phyloP scores from a whole-genome alignment of 306 rosid genomes.

The Gynostemma pentaphyllum region DNA sequence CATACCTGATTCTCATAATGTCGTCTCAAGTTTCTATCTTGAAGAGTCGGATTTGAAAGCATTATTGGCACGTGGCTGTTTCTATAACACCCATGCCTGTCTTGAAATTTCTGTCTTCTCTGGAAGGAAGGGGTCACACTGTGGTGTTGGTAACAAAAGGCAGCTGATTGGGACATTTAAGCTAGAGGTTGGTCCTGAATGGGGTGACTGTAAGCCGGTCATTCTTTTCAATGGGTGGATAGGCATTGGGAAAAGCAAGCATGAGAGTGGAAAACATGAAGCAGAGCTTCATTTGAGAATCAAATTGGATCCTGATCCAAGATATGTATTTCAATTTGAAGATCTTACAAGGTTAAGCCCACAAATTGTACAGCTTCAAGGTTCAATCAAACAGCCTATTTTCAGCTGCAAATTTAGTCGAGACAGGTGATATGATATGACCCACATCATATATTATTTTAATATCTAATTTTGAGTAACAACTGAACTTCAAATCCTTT shows the following conservation, averaged over 20 bases:
- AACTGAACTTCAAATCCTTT: not conserved
- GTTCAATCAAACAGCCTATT: slow-evolving; percentile 75
- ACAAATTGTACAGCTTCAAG: slow-evolving; percentile 79
- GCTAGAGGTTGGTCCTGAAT: slow-evolving; percentile 73
- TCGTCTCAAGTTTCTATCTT: slow-evolving; percentile 76
- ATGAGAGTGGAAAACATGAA: slow-evolving; percentile 45
- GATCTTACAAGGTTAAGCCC: slow-evolving; percentile 67
- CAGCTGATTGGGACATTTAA: slow-evolving; percentile 79
- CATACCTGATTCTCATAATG: slow-evolving; percentile 45
- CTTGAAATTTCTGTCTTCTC: slow-evolving; percentile 70
- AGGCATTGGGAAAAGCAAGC: slow-evolving; percentile 63
- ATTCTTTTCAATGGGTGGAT: slow-evolving; percentile 83
- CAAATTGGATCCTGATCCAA: slow-evolving; percentile 81
- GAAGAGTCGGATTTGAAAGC: slow-evolving; percentile 79
- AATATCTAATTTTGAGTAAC: not conserved
- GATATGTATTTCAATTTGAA: slow-evolving; percentile 83
- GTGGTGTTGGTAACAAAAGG: slow-evolving; percentile 67
- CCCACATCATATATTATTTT: slow-evolving; percentile 4
- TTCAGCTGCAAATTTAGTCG: slow-evolving; percentile 83
- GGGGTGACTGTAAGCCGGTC: slow-evolving; percentile 65
- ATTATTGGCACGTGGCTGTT: slow-evolving; percentile 73
- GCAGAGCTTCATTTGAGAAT: slow-evolving; percentile 78
- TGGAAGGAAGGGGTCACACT: slow-evolving; percentile 68
- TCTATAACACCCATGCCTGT: slow-evolving; percentile 64
- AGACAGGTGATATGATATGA: slow-evolving; percentile 70